Evolutionary conservation across 345 rosid species (phyloP), one percentile per base, ranked within the genome.

Genomic region (Corymbia maculata): DNA sequence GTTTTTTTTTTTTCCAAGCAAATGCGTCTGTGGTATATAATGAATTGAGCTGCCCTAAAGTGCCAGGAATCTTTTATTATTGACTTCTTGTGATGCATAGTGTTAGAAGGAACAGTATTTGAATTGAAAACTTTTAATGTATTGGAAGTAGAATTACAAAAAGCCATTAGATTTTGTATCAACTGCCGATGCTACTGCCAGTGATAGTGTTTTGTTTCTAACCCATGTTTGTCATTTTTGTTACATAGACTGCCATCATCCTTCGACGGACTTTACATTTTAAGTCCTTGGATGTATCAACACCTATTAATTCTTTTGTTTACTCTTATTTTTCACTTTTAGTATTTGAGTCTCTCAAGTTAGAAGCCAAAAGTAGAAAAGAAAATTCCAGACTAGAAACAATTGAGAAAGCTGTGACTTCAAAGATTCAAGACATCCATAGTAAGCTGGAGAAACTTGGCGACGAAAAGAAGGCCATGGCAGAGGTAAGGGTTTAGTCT

Each of bases 291-390:
- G 45, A 70, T 7, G 0, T 70, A 3, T 36, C 24, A 70, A 17
- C 80, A 24, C 26, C 24, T 70, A 50, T 70, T 87, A 49, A 66
- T 55, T 85, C 86, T 85, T 44, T 89, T 8, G 52, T 85, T 28
- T 19, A 17, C 51, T 89, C 17, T 32, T 51, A 36, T 22, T 28
- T 44, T 44, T 82, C 8, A 70, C 24, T 85, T 52, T 88, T 93
- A 96, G 99, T 91, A 98, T 90, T 97, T 87, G 98, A 97, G 92
- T 94, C 98, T 87, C 93, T 94, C 59, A 93, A 96, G 86, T 89
- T 90, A 17, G 99, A 97, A 89, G 96, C 94, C 88, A 96, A 95
- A 95, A 94, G 94, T 90, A 94, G 92, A 91, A 93, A 93, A 89
- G 97, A 97, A 45, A 93, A 92, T 92, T 89, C 89, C 52, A 88